These are phyloP conservation scores for Plenodomus tracheiphilus DNA, from an alignment of 2,329 filamentous ascomycete species.

Conservation along the genomic window DNA sequence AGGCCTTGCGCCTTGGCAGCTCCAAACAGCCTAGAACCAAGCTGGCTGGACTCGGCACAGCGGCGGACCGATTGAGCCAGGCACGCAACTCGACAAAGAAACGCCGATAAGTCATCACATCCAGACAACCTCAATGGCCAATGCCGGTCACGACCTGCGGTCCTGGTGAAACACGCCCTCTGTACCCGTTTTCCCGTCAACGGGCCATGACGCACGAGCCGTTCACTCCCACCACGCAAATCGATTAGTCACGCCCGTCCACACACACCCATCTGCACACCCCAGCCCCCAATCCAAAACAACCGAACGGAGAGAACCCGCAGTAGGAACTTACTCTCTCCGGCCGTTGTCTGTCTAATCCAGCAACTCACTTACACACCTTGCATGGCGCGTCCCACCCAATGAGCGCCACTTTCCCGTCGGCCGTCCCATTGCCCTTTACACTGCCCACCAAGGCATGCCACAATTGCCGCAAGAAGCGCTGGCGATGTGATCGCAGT, in stretches of 20 bases:
- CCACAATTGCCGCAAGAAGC: constrained; percentile 64
- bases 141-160: constrained; percentile 12
- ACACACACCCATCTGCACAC: constrained; percentile 5
- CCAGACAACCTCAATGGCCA: constrained; percentile 4
- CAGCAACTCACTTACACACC: constrained; percentile 28
- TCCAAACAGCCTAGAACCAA: background rate
- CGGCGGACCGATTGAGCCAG: background rate
- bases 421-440: constrained; percentile 11
- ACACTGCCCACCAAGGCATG: constrained; percentile 51
- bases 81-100: background rate
- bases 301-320: too few species aligned
- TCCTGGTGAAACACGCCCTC: constrained; percentile 13
- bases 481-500: constrained; percentile 65
- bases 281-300: too few species aligned
- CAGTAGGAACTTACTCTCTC: too few species aligned
- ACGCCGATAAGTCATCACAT: constrained; percentile 9
- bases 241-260: constrained; percentile 12
- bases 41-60: background rate
- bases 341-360: constrained; percentile 4
- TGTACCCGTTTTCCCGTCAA: constrained; percentile 5
- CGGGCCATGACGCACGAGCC: constrained; percentile 6
- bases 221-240: constrained; percentile 11
- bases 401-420: constrained; percentile 30
- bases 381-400: constrained; percentile 35
- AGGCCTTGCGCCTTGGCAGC: constrained; percentile 32